Evolutionary conservation across 108 stramenopile genomes (phyloP), one percentile per base, ranked within the genome.

Genomic region (Nitzschia sp.): DNA sequence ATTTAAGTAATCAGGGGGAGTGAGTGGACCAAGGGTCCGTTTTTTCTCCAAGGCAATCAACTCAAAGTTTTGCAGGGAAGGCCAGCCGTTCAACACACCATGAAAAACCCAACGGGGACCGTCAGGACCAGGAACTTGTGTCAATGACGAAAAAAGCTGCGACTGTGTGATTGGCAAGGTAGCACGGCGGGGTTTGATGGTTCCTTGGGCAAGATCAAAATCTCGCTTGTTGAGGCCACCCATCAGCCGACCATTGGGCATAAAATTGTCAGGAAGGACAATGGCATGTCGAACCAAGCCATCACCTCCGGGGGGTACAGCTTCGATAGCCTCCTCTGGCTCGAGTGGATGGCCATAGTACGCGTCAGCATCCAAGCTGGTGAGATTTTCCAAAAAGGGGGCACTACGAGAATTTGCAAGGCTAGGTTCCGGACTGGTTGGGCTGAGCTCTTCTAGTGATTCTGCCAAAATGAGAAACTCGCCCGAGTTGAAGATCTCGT

Each of bases 1-100:
- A 48, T 76, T 51, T 61, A 75, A 43, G 41, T 70, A 76, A 24
- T 69, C 56, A 14, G 75, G 75, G 51, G 75, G 25, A 38, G 61
- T 63, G 17, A 76, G 34, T 59, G 67, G 63, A 38, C 75, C 75
- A 3, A 82, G 22, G 10, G 56, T 52, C 17, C 77, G 39, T 66
- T 66, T 77, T 48, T 62, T 57, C 50, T 83, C 84, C 37, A 85
- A 43, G 11, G 40, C 67, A 41, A 84, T 41, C 7, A 86, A 50
- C 53, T 86, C 80, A 48, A 89, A 80, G 40, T 67, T 58, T 12
- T 51, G 41, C 42, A 89, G 60, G 10, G 75, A 78, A 1, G 88
- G 84, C 88, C 88, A 89, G 9, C 85, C 88, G 67, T 86, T 86
- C 46, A 89, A 54, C 8, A 79, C 70, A 9, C 84, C 85, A 40